phyloP scores from a whole-genome alignment of 75 land plant species.

The Pseudotsuga menziesii region DNA sequence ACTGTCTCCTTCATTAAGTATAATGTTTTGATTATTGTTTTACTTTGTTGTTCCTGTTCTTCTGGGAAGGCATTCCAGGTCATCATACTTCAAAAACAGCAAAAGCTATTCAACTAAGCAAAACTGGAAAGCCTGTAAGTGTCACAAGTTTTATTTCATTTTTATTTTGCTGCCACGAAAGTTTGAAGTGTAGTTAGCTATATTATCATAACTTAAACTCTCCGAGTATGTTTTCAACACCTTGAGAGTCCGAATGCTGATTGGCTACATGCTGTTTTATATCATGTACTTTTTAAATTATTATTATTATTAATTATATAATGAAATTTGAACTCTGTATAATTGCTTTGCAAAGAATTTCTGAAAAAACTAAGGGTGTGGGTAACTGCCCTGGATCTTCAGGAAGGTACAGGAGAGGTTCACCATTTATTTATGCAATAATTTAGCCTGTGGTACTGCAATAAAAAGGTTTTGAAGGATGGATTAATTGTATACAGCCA shows the following conservation, averaged over 20 bases:
- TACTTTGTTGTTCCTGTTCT: not conserved
- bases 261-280: not conserved
- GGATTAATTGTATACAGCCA: too few relatives aligned
- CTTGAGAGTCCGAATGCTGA: not conserved
- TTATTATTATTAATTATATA: not conserved
- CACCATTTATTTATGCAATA: not conserved
- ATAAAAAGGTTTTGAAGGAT: too few relatives aligned
- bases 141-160: not conserved
- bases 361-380: too few relatives aligned
- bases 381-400: not conserved
- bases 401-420: not conserved
- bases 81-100: slow-evolving; percentile 26
- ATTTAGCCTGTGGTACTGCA: not conserved
- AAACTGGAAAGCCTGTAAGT: slow-evolving; percentile 30
- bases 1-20: not conserved
- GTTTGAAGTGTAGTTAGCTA: not conserved
- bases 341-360: too few relatives aligned
- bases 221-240: not conserved
- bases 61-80: slow-evolving; percentile 28
- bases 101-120: slow-evolving; percentile 15
- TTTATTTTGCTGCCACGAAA: not conserved
- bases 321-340: not conserved
- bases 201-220: not conserved
- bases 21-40: not conserved
- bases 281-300: not conserved